Conservation (phyloP, 2,329 filamentous ascomycete species). For the Acephala macrosclerotiorum region DNA sequence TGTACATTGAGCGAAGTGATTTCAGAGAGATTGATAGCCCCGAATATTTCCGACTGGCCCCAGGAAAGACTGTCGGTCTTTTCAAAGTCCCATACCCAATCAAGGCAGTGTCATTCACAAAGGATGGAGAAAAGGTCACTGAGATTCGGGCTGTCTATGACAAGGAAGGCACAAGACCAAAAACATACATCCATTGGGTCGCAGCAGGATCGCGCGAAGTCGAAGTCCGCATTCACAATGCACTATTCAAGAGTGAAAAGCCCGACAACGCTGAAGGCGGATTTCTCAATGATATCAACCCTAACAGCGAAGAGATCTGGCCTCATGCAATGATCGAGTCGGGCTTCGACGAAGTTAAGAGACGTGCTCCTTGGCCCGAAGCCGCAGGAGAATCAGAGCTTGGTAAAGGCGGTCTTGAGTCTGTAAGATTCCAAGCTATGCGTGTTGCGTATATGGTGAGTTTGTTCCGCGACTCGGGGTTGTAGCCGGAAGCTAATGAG, state of each 20-base stretch:
- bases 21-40: conserved; percentile 76
- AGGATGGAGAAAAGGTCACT: conserved; percentile 66
- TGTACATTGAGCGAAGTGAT: conserved; percentile 86
- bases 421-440: conserved; percentile 89
- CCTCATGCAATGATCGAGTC: conserved; percentile 80
- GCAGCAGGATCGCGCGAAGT: conserved; percentile 71
- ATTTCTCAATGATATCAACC: conserved; percentile 85
- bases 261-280: conserved; percentile 80
- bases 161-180: conserved; percentile 75
- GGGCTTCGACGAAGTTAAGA: conserved; percentile 80
- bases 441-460: conserved; percentile 74
- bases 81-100: conserved; percentile 75
- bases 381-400: conserved; percentile 70
- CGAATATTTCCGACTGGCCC: conserved; percentile 81
- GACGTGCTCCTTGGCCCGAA: conserved; percentile 82
- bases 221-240: conserved; percentile 80
- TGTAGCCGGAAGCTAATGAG: conserved; percentile 4
- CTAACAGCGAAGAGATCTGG: conserved; percentile 83
- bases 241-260: conserved; percentile 86
- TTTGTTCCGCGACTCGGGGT: background rate
- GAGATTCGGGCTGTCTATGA: conserved; percentile 73
- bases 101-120: conserved; percentile 73
- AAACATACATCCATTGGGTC: conserved; percentile 93
- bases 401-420: conserved; percentile 70
- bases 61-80: conserved; percentile 76